Base-by-base conservation (phyloP, 768 basidiomycete genomes). In the Podaxis sp. region DNA sequence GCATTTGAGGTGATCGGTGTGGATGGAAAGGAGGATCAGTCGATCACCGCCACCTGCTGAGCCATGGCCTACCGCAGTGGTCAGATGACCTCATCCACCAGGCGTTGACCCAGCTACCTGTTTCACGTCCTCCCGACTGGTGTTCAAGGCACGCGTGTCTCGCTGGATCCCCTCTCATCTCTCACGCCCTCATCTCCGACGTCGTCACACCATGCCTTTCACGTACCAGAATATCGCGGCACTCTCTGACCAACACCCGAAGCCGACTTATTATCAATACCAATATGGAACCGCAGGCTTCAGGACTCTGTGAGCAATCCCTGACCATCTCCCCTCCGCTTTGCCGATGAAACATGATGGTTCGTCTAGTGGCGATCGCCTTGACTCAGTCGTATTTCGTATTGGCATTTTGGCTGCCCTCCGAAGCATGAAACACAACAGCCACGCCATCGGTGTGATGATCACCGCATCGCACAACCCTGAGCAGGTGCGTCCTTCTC, bases 391-490 rank as follows among this genome's bases (percentile, higher is more conserved):
- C n/a, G 81, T 99, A 66, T 98, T 97, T 79, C 86, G 95, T 67
- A 90, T 96, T 13, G 97, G 94, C 11, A 77, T 99, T 44, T 79
- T 99, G 17, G 97, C 97, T 51, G 92, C 84, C 5, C 81, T 99
- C 55, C 80, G 97, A 63, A 98, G 95, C 77, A 97, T 90, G 79
- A 88, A 86, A 66, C 82, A 95, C n/a, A 89, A 90, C 71, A 95
- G 97, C 28, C 90, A 88, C 72, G 89, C 88, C 26, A 91, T 99
- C 68, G 97, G 97, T 15, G 93, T 99, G 22, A 99, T 99, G 97
- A 89, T 99, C 72, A 99, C 97, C 40, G 97, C 97, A 2, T 96
- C 95, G n/a, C 97, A 99, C 76, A 99, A 99, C 73, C 96, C 97
- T n/a, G 96, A 96, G 72, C 83, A 86, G 71, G 96, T 95, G 70